phyloP scores from a whole-genome alignment of 768 basidiomycete species.

The Mycena galopus region DNA sequence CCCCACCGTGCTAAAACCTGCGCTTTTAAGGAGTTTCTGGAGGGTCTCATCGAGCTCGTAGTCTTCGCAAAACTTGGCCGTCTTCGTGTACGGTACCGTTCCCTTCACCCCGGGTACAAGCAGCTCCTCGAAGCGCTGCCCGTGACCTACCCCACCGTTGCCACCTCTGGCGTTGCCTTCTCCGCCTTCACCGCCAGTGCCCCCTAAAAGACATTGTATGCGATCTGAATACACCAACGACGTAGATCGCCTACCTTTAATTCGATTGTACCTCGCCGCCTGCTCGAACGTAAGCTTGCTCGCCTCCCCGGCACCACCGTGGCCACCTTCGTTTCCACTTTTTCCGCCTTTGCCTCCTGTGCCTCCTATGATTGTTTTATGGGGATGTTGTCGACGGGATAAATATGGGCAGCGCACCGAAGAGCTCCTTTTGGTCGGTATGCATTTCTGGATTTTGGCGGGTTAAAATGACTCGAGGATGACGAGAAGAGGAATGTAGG shows the following conservation, averaged over 20 bases:
- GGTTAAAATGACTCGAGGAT: background rate
- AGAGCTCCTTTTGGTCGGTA: background rate
- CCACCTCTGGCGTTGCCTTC: background rate
- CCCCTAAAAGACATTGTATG: slow-evolving; percentile 1
- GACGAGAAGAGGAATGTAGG: background rate
- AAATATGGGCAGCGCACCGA: background rate
- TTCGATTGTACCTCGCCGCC: background rate
- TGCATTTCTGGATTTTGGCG: background rate
- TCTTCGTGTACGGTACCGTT: background rate
- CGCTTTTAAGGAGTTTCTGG: background rate
- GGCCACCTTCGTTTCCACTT: background rate
- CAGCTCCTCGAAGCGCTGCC: background rate
- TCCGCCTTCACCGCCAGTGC: slow-evolving; percentile 4
- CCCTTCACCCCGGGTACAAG: background rate
- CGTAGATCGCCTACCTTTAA: background rate
- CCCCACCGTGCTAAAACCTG: slow-evolving; percentile 1
- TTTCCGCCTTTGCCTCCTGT: slow-evolving; percentile 8
- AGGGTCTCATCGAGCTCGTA: background rate
- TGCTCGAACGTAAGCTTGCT: background rate
- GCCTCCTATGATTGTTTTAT: background rate
- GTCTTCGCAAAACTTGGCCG: slow-evolving; percentile 4
- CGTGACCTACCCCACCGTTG: background rate
- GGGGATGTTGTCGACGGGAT: background rate
- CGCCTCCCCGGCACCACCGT: slow-evolving; percentile 1
- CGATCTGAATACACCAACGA: slow-evolving; percentile 1